Evolutionary conservation across 768 basidiomycete genomes (phyloP), one percentile per base, ranked within the genome.

Genomic region (Pisolithus albus): DNA sequence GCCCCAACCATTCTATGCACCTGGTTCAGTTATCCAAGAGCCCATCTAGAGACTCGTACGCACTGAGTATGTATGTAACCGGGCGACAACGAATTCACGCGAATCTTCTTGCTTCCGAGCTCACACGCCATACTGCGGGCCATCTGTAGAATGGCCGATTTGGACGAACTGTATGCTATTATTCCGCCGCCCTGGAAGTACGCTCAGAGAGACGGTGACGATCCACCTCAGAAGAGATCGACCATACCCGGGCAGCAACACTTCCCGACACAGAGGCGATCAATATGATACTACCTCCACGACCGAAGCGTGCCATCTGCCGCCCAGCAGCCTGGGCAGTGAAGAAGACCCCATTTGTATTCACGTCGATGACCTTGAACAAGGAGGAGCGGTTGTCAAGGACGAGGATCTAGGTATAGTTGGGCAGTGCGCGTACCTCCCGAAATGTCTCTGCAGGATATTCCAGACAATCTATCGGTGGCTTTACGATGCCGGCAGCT

Each of bases 91-190:
- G 82, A 73, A 64, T 90, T 90, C 52, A 88, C 85, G 2, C 88
- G 75, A 46, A 90, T 88, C 2, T 73, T 68, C 63, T 81, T 71
- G 30, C 61, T 67, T 1, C 84, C 88, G 2, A 90, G 75, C 61
- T 90, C 87, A 61, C 85, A 88, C 4, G 87, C 87, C 85, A 90
- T 84, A 63, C 83, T 86, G 40, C 88, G 79, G 5, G 74, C 81
- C 85, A 88, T 87, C 67, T 90, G 87, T 38, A 88, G 68, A 15
- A 90, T 85, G 5, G 82, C 87, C 1, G 83, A 79, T 66, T 90
- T 89, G 70, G 83, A 85, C 44, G 78, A 75, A 67, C 88, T 88
- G 68, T 89, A 89, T n/a, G 84, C 78, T 47, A 82, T 77, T 84
- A 83, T 87, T 1, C 81, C 78, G 57, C 86, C 83, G 56, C 80